phyloP scores from a whole-genome alignment of 768 basidiomycete species.

The Boletus sp. region DNA sequence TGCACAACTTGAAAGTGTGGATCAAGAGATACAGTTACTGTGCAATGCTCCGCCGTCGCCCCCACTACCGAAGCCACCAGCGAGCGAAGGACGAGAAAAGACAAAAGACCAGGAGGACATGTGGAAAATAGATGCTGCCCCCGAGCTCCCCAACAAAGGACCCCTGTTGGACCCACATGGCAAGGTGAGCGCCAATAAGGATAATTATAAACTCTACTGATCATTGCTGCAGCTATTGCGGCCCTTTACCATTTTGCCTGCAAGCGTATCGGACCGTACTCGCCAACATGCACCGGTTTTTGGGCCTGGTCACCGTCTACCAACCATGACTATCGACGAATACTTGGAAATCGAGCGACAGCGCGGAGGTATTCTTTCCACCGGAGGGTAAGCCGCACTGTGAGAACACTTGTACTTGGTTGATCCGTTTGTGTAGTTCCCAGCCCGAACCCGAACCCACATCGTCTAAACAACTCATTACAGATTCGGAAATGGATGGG shows the following conservation, averaged over 20 bases:
- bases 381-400: constrained; percentile 67
- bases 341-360: constrained; percentile 83
- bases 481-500: constrained; percentile 86
- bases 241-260: constrained; percentile 90
- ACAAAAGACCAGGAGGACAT: constrained; percentile 47
- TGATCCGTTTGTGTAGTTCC: constrained; percentile 41
- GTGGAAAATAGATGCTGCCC: constrained; percentile 71
- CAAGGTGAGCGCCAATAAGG: constrained; percentile 49
- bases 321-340: constrained; percentile 95
- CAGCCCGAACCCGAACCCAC: constrained; percentile 66
- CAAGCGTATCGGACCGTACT: constrained; percentile 61
- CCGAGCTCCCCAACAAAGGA: constrained; percentile 46
- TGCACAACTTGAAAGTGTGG: constrained; percentile 60
- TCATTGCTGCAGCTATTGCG: constrained; percentile 61
- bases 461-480: constrained; percentile 68
- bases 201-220: constrained; percentile 1
- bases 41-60: constrained; percentile 45
- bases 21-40: constrained; percentile 72
- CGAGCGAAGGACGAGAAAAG: constrained; percentile 39
- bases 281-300: constrained; percentile 80
- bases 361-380: constrained; percentile 82
- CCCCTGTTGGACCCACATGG: constrained; percentile 73
- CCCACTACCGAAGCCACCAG: constrained; percentile 27
- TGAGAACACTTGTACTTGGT: not conserved
- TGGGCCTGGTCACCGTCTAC: constrained; percentile 75